phyloP scores from a whole-genome alignment of 768 basidiomycete species.

The Tephrocybe sp. region DNA sequence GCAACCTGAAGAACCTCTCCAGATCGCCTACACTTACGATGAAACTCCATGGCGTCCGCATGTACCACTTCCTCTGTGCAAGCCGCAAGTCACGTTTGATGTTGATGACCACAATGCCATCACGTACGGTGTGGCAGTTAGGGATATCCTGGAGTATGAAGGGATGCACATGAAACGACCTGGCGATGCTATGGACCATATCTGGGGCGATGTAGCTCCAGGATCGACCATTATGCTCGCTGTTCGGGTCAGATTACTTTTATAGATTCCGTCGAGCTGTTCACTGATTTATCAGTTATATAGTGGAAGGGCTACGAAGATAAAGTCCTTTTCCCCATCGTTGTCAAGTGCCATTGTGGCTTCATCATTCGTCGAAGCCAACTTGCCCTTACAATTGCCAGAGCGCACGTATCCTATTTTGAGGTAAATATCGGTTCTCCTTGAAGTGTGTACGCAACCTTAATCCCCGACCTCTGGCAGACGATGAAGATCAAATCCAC shows the following conservation, averaged over 20 bases:
- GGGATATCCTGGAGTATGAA: conserved; percentile 1
- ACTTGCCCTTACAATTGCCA: conserved; percentile 3
- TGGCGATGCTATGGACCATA: not conserved
- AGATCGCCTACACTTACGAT: not conserved
- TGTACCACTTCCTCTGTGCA: not conserved
- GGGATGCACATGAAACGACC: not conserved
- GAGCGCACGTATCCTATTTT: conserved; percentile 1
- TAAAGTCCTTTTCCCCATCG: not conserved
- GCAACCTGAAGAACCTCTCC: not conserved
- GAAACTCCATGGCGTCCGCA: not conserved
- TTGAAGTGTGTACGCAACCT: too few species aligned
- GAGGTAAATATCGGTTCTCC: not conserved
- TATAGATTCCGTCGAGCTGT: too few species aligned
- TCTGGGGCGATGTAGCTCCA: not conserved
- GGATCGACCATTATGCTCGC: not conserved
- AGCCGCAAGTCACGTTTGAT: not conserved
- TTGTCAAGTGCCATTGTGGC: conserved; percentile 3
- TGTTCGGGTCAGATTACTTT: not conserved
- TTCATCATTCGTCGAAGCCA: conserved; percentile 3
- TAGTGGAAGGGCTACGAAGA: conserved; percentile 3
- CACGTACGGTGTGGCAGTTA: not conserved
- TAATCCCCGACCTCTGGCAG: too few species aligned
- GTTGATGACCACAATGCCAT: not conserved
- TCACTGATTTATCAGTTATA: not conserved
- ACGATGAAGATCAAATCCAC: too few species aligned